A percentile compares a stretch with the other conserved stretches of the same genome.
Evolutionary conservation across 306 rosid species (phyloP).

Genomic region (Myrica gale): DNA sequence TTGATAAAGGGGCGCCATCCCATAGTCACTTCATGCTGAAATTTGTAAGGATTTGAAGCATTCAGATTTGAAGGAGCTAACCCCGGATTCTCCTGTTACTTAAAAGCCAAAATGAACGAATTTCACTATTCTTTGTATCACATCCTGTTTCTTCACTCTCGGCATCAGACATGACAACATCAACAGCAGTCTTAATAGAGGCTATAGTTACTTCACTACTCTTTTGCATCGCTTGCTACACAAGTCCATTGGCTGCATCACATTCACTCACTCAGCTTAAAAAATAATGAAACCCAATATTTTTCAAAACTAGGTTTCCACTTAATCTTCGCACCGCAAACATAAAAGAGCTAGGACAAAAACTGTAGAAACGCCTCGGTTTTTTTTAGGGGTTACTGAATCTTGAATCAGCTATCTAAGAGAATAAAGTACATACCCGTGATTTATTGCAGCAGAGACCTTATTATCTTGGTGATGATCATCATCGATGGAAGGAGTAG

Average conservation of each 20-base stretch:
- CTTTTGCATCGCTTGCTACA: too few species aligned
- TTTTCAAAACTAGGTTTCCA: background rate
- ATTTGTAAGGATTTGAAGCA: background rate
- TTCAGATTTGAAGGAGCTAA: background rate
- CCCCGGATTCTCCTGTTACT: background rate
- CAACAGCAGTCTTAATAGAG: background rate
- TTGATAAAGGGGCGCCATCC: too few species aligned
- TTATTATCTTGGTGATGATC: conserved; percentile 34
- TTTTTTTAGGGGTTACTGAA: background rate
- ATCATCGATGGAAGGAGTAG: conserved; percentile 38
- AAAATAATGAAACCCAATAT: background rate
- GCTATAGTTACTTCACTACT: too few species aligned
- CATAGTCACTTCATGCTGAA: background rate
- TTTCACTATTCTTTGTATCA: background rate
- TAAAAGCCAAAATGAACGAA: background rate
- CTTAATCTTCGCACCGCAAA: too few species aligned
- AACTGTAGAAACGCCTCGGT: too few species aligned
- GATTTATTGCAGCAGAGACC: conserved; percentile 33
- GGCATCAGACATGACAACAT: background rate
- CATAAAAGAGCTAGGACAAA: too few species aligned
- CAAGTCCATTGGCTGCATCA: background rate
- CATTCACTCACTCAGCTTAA: background rate
- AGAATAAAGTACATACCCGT: conserved; percentile 27
- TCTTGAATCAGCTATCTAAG: background rate
- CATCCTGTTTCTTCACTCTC: background rate